Base-by-base conservation (phyloP, 495 filamentous ascomycete species). In the Xylaria flabelliformis region DNA sequence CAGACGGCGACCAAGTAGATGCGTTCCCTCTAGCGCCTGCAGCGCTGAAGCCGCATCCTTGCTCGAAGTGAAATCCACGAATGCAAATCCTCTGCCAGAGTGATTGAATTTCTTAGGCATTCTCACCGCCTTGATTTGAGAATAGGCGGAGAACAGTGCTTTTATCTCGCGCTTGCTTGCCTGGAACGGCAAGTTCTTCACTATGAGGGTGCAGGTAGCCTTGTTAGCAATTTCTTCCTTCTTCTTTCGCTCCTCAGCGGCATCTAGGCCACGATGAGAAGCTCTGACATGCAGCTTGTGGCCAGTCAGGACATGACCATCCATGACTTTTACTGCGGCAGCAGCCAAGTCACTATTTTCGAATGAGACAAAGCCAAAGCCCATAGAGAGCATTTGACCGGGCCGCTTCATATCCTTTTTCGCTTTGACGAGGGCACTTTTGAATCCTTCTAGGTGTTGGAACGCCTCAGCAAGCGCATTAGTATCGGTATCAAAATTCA, bases 131-230 rank as follows among this genome's bases (percentile, higher is more conserved):
- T 94, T 92, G 67, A 99, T 88, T 75, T 97, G 92, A 24, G 97
- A 96, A 79, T 97, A 99, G 21, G 92, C 86, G 58, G 92, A 90
- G 80, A 99, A 93, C 12, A 99, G 85, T 19, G 90, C 85, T 51
- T 92, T 88, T 41, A 99, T 85, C 75, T 99, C 97, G 79, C 96
- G 94, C 86, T 97, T 97, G 53, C 89, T 92, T 12, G 92, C 91
- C 82, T 98, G 93, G 84, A 99, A 99, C 10, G 96, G 96, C 78
- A 99, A 82, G 84, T 99, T 99, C 86, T 98, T 98, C 80, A 98
- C 92, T 76, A 99, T 90, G 85, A 98, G 98, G 42, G 94, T 97
- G 65, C 89, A 88, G 4, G 90, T 88, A 19, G 88, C 78, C 79
- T 92, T 94, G 85, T 94, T 96, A 36, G 74, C 76, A 69, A 90